Evolutionary conservation across 495 filamentous ascomycete species (phyloP).

Genomic region (Talaromyces trachyspermus): DNA sequence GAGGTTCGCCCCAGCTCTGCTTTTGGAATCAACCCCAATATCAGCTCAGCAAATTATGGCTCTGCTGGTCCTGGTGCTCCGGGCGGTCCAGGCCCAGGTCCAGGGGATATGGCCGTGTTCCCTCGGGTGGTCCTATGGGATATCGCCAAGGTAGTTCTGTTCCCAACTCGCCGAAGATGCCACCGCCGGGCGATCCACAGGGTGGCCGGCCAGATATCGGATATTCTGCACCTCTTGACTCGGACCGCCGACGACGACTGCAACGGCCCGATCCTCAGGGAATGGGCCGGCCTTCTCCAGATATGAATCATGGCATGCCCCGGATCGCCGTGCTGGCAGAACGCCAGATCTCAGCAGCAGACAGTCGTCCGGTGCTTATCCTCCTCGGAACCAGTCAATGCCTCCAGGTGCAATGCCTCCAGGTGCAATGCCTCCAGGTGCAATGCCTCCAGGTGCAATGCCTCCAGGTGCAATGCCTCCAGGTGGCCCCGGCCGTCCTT

Average conservation of each 20-base stretch:
- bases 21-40: slow-evolving; percentile 54
- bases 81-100: slow-evolving; percentile 11
- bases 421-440: slow-evolving; percentile 3
- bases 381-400: slow-evolving; percentile 3
- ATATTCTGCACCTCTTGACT: slow-evolving; percentile 45
- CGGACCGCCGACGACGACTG: slow-evolving; percentile 23
- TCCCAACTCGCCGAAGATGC: slow-evolving; percentile 24
- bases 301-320: slow-evolving; percentile 16
- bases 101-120: slow-evolving; percentile 16
- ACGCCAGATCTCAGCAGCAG: slow-evolving; percentile 1
- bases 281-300: slow-evolving; percentile 25
- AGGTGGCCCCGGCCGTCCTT: not conserved
- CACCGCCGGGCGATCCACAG: slow-evolving; percentile 20
- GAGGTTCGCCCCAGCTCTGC: slow-evolving; percentile 54
- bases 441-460: slow-evolving; percentile 4
- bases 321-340: slow-evolving; percentile 27
- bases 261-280: slow-evolving; percentile 17
- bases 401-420: not conserved
- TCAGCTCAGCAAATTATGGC: slow-evolving; percentile 38
- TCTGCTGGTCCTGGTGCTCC: slow-evolving; percentile 19
- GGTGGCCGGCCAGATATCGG: slow-evolving; percentile 43
- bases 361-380: not conserved
- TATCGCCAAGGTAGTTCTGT: slow-evolving; percentile 33
- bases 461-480: not conserved
- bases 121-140: slow-evolving; percentile 29